Percentiles rank a stretch among this genome's conserved stretches.
Conservation (phyloP, 345 rosid species). For the Lepidium sativum region DNA sequence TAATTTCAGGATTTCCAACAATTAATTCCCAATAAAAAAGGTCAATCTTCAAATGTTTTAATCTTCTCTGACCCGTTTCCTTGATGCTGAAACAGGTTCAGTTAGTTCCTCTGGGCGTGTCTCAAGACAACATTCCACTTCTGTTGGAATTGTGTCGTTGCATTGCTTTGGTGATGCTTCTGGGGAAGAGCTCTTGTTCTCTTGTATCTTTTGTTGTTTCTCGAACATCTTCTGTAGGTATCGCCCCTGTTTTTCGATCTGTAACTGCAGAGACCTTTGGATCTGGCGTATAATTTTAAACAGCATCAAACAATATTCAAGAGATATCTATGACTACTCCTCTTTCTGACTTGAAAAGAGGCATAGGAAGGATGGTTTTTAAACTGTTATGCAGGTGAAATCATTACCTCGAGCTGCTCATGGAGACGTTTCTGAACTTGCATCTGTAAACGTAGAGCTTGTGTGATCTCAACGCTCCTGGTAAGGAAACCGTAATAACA, state of each 20-base stretch:
- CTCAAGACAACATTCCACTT: not conserved
- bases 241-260: constrained; percentile 26
- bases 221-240: constrained; percentile 50
- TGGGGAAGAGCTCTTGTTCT: constrained; percentile 28
- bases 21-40: not conserved
- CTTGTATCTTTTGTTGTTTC: constrained; percentile 45
- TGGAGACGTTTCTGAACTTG: constrained; percentile 94
- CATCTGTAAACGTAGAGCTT: constrained; percentile 87
- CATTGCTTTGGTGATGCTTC: constrained; percentile 20
- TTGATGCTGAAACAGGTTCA: constrained; percentile 8
- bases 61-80: constrained; percentile 34
- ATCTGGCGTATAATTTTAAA: not conserved
- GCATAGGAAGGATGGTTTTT: not conserved
- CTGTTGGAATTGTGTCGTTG: not conserved
- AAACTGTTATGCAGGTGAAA: not conserved
- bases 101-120: not conserved
- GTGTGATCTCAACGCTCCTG: constrained; percentile 41
- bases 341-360: not conserved
- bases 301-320: not conserved
- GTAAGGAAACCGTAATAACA: not conserved
- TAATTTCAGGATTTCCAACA: not conserved
- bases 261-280: constrained; percentile 26
- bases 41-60: not conserved
- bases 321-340: not conserved
- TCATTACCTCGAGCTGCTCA: constrained; percentile 90